Conservation (phyloP, 352 stramenopile species). For the Pythium scleroteichum region DNA sequence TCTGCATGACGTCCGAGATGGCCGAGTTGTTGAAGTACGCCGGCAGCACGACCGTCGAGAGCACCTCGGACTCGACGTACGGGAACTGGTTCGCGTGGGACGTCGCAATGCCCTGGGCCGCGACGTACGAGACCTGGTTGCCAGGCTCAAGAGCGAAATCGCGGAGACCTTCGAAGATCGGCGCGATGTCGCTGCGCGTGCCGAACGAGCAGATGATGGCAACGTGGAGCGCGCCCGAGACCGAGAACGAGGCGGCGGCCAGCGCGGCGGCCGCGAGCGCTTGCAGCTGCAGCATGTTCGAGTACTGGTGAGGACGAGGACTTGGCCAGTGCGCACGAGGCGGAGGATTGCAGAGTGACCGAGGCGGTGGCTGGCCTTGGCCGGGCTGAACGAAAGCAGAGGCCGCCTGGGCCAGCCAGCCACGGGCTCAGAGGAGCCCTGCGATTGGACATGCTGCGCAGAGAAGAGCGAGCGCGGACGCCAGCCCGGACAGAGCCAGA, state of each 20-base stretch:
- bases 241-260: neutral
- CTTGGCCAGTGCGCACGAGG: no score
- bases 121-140: constrained; percentile 29
- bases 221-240: constrained; percentile 22
- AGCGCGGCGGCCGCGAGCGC: constrained; percentile 5
- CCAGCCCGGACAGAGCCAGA: no score
- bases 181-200: constrained; percentile 28
- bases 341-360: no score
- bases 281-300: constrained; percentile 11
- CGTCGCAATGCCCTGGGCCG: constrained; percentile 19
- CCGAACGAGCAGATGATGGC: constrained; percentile 29
- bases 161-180: constrained; percentile 27
- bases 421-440: no score
- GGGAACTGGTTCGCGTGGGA: constrained; percentile 24
- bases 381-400: neutral
- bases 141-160: constrained; percentile 19
- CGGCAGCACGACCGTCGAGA: constrained; percentile 16
- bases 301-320: no score
- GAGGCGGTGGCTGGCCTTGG: neutral
- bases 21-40: constrained; percentile 32
- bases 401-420: no score
- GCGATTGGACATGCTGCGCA: no score
- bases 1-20: constrained; percentile 28
- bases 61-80: constrained; percentile 21
- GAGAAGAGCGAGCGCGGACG: no score